A percentile compares a stretch with the other conserved stretches of the same genome.
These are phyloP conservation scores for Lachnellula subtilissima DNA, from an alignment of 2,329 filamentous ascomycete species.

Conservation along the genomic window DNA sequence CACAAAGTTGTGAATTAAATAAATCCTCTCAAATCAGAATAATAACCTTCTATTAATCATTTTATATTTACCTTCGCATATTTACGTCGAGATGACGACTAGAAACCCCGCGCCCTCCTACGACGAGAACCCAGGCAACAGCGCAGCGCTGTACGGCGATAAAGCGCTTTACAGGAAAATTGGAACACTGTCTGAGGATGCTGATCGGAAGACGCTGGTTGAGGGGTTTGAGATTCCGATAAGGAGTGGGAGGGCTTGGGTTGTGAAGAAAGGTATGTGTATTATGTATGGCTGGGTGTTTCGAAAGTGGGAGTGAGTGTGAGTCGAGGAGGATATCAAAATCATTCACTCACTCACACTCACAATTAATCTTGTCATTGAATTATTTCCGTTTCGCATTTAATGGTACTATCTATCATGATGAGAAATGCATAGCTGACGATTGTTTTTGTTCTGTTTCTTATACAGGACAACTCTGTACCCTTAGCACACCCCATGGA, in stretches of 20 bases:
- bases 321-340: background rate
- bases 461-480: conserved; percentile 56
- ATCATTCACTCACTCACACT: too few relatives aligned
- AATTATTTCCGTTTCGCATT: background rate
- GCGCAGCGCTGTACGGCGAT: conserved; percentile 22
- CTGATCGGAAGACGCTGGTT: conserved; percentile 25
- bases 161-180: conserved; percentile 22
- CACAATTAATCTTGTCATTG: background rate
- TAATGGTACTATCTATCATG: too few relatives aligned
- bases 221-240: conserved; percentile 63
- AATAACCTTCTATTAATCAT: too few relatives aligned
- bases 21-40: too few relatives aligned
- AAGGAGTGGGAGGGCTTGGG: conserved; percentile 69
- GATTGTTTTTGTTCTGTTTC: background rate
- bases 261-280: conserved; percentile 45
- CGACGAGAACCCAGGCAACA: conserved; percentile 5
- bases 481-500: conserved; percentile 70
- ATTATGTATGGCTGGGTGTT: background rate
- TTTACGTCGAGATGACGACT: background rate
- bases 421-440: background rate
- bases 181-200: conserved; percentile 11
- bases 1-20: too few relatives aligned
- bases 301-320: background rate
- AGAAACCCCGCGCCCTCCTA: conserved; percentile 14
- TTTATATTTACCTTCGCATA: too few relatives aligned